These are phyloP conservation scores for Shiraia sp. DNA, from an alignment of 2,329 filamentous ascomycete species.

Conservation along the genomic window DNA sequence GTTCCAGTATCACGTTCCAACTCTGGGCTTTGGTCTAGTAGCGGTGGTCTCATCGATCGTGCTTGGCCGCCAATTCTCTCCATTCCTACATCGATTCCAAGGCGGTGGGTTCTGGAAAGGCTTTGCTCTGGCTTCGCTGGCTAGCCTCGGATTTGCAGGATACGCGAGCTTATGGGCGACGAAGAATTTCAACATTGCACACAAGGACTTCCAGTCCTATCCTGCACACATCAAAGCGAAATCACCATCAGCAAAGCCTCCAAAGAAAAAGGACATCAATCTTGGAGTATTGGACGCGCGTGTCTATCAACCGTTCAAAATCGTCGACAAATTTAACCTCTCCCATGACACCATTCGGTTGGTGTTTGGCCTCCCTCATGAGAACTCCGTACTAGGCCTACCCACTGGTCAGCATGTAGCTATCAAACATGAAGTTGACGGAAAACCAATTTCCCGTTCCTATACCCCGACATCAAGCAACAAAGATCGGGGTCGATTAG, in stretches of 20 bases:
- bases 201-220: constrained; percentile 16
- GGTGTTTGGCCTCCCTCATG: constrained; percentile 29
- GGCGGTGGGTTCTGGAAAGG: constrained; percentile 16
- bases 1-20: constrained; percentile 4
- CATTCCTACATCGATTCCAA: constrained; percentile 10
- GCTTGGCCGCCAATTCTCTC: constrained; percentile 10
- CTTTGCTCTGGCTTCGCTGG: constrained; percentile 12
- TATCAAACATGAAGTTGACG: constrained; percentile 66
- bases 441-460: constrained; percentile 44
- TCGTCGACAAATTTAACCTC: constrained; percentile 32
- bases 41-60: constrained; percentile 6
- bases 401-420: constrained; percentile 44
- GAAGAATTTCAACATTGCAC: constrained; percentile 15
- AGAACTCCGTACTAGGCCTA: constrained; percentile 33
- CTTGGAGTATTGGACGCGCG: constrained; percentile 56
- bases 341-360: constrained; percentile 26
- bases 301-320: constrained; percentile 53
- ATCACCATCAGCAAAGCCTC: constrained; percentile 3
- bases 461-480: constrained; percentile 51
- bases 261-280: constrained; percentile 18
- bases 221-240: constrained; percentile 17
- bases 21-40: constrained; percentile 7
- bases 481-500: constrained; percentile 61
- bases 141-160: constrained; percentile 8
- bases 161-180: constrained; percentile 13